Evolutionary conservation across 768 basidiomycete genomes (phyloP).

Genomic region (Pisolithus tinctorius): DNA sequence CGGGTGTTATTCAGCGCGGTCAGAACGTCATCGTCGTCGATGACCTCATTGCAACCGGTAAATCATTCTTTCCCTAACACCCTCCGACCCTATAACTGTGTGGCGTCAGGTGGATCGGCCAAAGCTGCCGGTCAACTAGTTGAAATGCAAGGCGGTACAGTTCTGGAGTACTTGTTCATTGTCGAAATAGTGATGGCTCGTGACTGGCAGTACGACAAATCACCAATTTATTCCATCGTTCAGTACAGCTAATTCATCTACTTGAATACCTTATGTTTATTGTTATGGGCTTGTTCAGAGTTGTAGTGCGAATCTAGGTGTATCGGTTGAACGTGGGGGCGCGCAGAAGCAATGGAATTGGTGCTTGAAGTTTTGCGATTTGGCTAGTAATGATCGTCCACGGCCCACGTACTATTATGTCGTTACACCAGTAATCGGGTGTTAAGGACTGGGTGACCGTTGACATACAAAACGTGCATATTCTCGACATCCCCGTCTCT

Average conservation of each 20-base stretch:
- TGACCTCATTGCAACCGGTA: constrained; percentile 94
- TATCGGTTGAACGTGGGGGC: neutral
- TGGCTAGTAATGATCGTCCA: too few species aligned
- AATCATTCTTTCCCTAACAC: constrained; percentile 9
- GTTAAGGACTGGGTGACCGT: constrained; percentile 70
- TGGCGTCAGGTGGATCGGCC: constrained; percentile 76
- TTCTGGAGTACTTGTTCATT: constrained; percentile 91
- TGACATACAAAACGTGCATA: constrained; percentile 62
- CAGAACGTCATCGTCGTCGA: constrained; percentile 86
- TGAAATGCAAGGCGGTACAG: constrained; percentile 72
- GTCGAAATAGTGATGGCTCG: constrained; percentile 72
- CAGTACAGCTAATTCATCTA: constrained; percentile 52
- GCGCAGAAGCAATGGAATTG: too few species aligned
- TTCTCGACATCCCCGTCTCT: constrained; percentile 11
- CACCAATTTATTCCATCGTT: constrained; percentile 84
- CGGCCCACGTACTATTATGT: neutral
- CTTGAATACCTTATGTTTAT: constrained; percentile 20
- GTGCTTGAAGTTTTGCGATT: too few species aligned
- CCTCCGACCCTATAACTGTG: constrained; percentile 2
- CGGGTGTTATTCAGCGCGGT: constrained; percentile 73
- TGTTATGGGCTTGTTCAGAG: constrained; percentile 1
- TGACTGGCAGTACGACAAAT: constrained; percentile 55
- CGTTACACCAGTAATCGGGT: constrained; percentile 57
- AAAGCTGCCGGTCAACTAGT: constrained; percentile 89
- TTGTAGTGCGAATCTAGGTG: neutral